Evolutionary conservation across 1,284 basidiomycete genomes (phyloP), one percentile per base, ranked within the genome.

Genomic region (Ganoderma leucocontextum): DNA sequence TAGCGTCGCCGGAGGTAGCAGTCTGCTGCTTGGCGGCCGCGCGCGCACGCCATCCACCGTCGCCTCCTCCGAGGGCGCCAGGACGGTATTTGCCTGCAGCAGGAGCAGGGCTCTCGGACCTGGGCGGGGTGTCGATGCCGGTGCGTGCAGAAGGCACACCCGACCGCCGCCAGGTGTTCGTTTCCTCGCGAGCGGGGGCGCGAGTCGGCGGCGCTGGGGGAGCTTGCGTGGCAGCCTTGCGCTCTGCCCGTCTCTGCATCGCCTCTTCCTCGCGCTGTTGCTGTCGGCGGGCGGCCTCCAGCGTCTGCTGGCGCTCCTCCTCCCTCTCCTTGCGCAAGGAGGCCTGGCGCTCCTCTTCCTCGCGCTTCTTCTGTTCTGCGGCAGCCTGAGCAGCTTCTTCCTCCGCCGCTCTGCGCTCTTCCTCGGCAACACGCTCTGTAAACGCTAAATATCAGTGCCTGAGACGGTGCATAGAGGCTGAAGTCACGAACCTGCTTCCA

Each of bases 261-360:
- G 94, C 94, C 75, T 96, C 95, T 64, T 94, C 93, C 77, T 96
- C 95, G 69, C 92, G 88, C 76, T 91, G 87, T n/a, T 79, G 81
- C 75, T 91, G 93, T 60, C 85, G 80, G 25, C 86, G 86, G 2
- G 87, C 88, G 47, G 85, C 79, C 74, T 95, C 92, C 25, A 78
- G 58, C 0, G 85, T 85, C 58, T 86, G 87, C 12, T 84, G 85
- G 59, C 92, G 91, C 75, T 96, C 91, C 47, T 79, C 84, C 64
- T 94, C 91, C 66, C 93, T 88, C 70, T 85, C 78, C 71, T 86
- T 87, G 69, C 92, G 90, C 47, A 83, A 75, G 17, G 84, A 86
- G 8, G 80, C 82, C 0, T 76, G 73, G 58, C 84, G 85, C 72
- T 89, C 92, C 77, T 94, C 91, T 62, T 84, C 88, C 75, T 89